Percentiles rank a stretch among this genome's conserved stretches.
Conservation (phyloP, 1,284 basidiomycete species). For the Trametes pubescens region DNA sequence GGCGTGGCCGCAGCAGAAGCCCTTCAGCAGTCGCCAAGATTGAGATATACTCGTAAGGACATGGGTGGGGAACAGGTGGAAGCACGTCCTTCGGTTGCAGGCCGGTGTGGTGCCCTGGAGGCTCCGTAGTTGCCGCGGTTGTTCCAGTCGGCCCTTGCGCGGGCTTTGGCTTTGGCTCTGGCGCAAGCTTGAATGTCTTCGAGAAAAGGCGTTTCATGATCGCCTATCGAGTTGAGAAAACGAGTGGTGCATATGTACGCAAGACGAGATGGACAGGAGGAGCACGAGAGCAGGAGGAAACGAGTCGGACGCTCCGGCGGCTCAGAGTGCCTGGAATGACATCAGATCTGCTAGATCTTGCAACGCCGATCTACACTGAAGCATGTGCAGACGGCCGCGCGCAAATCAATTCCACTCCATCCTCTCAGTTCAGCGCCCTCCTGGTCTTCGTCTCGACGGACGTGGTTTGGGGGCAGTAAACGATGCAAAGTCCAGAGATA, state of each 20-base stretch:
- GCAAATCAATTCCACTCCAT: neutral
- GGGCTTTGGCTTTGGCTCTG: slow-evolving; percentile 22
- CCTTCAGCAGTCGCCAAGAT: slow-evolving; percentile 66
- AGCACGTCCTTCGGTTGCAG: slow-evolving; percentile 70
- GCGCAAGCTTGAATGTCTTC: slow-evolving; percentile 35
- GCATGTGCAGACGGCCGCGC: neutral
- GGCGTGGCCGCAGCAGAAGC: slow-evolving; percentile 67
- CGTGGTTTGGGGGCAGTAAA: neutral
- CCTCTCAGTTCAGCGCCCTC: neutral
- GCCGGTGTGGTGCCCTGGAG: slow-evolving; percentile 41
- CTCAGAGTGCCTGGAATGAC: slow-evolving; percentile 23
- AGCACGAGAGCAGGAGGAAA: slow-evolving; percentile 16
- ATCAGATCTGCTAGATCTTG: slow-evolving; percentile 30
- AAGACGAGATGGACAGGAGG: neutral
- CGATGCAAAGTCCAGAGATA: slow-evolving; percentile 4
- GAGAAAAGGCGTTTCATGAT: slow-evolving; percentile 44
- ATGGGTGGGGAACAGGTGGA: slow-evolving; percentile 75
- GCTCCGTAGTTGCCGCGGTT: slow-evolving; percentile 31
- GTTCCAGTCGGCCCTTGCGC: slow-evolving; percentile 30
- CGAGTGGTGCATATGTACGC: slow-evolving; percentile 24
- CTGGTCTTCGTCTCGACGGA: neutral
- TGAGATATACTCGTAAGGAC: slow-evolving; percentile 72
- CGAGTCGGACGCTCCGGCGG: slow-evolving; percentile 16
- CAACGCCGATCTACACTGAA: slow-evolving; percentile 1
- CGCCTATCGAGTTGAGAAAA: slow-evolving; percentile 8